phyloP scores from a whole-genome alignment of 176 grass and related monocot species.

The Paspalum notatum region DNA sequence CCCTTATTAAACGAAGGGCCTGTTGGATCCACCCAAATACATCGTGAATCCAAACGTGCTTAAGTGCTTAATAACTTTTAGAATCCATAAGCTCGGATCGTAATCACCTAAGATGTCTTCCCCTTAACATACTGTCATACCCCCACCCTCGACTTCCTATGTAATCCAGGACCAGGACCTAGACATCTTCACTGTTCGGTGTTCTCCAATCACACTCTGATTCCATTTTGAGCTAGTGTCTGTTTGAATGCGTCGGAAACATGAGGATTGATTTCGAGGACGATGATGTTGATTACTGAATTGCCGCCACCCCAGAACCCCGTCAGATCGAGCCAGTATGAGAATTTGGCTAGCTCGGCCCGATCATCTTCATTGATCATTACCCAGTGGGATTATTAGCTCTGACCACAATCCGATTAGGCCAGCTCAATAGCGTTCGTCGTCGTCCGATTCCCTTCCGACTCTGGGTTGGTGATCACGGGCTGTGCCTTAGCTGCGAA shows the following conservation, averaged over 20 bases:
- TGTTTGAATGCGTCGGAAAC: not conserved
- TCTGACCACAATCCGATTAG: slow-evolving; percentile 1
- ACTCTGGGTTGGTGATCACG: not conserved
- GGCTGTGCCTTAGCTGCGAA: slow-evolving; percentile 22
- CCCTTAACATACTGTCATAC: too few relatives aligned
- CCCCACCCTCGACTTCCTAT: too few relatives aligned
- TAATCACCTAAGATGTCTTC: too few relatives aligned
- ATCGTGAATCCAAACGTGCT: too few relatives aligned
- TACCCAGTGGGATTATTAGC: not conserved
- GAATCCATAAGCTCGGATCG: too few relatives aligned
- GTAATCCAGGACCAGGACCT: too few relatives aligned
- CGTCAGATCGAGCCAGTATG: slow-evolving; percentile 6
- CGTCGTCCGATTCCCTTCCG: not conserved
- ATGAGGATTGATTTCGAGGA: not conserved
- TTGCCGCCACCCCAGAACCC: not conserved
- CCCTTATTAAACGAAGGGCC: too few relatives aligned
- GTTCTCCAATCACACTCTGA: not conserved
- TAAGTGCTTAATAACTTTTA: too few relatives aligned
- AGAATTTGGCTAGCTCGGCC: not conserved
- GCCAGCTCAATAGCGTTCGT: slow-evolving; percentile 35
- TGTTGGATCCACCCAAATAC: too few relatives aligned
- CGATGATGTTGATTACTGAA: not conserved
- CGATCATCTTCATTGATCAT: not conserved
- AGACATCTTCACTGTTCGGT: not conserved
- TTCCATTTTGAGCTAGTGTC: not conserved